phyloP scores from a whole-genome alignment of 1,139 yeast species.

The Pichia norvegensis region DNA sequence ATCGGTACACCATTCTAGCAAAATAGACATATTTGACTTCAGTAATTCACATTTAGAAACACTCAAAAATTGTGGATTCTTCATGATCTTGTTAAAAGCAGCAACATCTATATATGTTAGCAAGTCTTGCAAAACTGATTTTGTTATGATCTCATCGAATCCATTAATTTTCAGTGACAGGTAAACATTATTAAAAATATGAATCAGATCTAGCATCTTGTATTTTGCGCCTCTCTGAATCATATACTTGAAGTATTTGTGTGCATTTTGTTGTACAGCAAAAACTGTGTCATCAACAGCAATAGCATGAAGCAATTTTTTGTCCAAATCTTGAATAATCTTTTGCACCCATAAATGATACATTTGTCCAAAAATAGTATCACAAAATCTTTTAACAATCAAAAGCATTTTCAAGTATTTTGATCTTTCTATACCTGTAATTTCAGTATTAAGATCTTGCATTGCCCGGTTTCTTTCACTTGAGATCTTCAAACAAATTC shows the following conservation, averaged over 20 bases:
- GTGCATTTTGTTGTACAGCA: conserved; percentile 72
- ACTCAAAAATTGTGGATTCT: conserved; percentile 86
- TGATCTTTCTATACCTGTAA: conserved; percentile 76
- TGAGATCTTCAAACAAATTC: conserved; percentile 86
- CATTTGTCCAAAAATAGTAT: conserved; percentile 84
- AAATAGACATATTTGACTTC: conserved; percentile 87
- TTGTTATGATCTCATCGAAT: conserved; percentile 75
- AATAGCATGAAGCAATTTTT: conserved; percentile 88
- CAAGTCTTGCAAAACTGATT: conserved; percentile 79
- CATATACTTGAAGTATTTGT: conserved; percentile 71
- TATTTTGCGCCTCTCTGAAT: conserved; percentile 56
- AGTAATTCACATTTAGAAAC: conserved; percentile 97
- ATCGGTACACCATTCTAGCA: conserved; percentile 97
- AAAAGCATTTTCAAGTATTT: conserved; percentile 84
- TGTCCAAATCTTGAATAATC: conserved; percentile 81
- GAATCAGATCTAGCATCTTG: conserved; percentile 89
- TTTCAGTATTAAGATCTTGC: conserved; percentile 75
- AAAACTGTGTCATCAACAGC: conserved; percentile 86
- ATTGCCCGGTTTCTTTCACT: conserved; percentile 59
- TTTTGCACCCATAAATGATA: conserved; percentile 97
- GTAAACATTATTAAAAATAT: conserved; percentile 80
- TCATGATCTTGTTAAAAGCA: conserved; percentile 88
- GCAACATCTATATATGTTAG: conserved; percentile 81
- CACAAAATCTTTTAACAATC: conserved; percentile 89
- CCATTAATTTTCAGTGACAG: conserved; percentile 91